Percentiles rank a stretch among this genome's conserved stretches.
Conservation (phyloP, 805 yeast species). For the Pichia californica region DNA sequence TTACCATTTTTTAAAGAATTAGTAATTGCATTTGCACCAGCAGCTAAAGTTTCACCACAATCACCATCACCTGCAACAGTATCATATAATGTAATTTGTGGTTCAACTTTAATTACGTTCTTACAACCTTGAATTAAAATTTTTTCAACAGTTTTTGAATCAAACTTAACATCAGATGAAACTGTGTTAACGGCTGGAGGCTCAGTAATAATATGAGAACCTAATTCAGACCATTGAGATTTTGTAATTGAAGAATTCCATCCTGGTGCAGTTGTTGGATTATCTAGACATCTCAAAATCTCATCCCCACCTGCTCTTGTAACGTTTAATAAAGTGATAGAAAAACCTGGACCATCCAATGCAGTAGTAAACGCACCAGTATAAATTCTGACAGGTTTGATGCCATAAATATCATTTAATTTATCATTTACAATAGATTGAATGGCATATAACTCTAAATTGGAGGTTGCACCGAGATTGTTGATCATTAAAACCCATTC, state of each 20-base stretch:
- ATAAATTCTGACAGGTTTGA: conserved; percentile 60
- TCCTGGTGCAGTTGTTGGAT: conserved; percentile 73
- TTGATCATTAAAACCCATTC: conserved; percentile 73
- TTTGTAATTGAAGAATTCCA: conserved; percentile 52
- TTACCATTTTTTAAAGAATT: conserved; percentile 39
- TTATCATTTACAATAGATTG: conserved; percentile 51
- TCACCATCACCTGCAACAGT: conserved; percentile 95
- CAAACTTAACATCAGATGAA: conserved; percentile 24
- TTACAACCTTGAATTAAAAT: conserved; percentile 46
- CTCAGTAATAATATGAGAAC: conserved; percentile 21
- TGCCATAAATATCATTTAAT: conserved; percentile 45
- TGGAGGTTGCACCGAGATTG: conserved; percentile 86
- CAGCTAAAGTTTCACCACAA: conserved; percentile 85
- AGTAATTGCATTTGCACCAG: conserved; percentile 72
- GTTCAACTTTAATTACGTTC: conserved; percentile 57
- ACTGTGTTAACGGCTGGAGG: conserved; percentile 17
- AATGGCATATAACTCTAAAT: conserved; percentile 70
- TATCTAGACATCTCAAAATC: conserved; percentile 54
- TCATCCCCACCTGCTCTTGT: conserved; percentile 42
- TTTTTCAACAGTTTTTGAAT: conserved; percentile 24
- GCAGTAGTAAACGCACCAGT: conserved; percentile 85
- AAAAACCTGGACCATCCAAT: conserved; percentile 86
- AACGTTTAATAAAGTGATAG: conserved; percentile 72
- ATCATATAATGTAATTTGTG: conserved; percentile 77
- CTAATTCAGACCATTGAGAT: conserved; percentile 15